Conservation (phyloP, 2,329 filamentous ascomycete species). For the Graphilbum ipis-grandicollis region DNA sequence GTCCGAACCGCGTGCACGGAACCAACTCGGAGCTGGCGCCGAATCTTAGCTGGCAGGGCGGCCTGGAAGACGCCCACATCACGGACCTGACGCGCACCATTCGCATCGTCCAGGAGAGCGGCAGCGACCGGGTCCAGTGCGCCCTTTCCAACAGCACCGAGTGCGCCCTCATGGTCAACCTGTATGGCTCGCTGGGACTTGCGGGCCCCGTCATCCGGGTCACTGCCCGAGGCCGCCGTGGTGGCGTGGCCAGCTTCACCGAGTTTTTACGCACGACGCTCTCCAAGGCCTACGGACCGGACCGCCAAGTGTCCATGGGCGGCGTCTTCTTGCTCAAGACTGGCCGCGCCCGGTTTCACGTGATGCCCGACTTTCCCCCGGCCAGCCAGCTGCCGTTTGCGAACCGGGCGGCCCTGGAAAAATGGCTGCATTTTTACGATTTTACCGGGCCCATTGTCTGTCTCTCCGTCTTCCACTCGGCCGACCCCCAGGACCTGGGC, state of each 20-base stretch:
- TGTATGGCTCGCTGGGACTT: constrained; percentile 19
- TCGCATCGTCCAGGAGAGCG: constrained; percentile 9
- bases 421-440: constrained; percentile 23
- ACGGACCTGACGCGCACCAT: constrained; percentile 11
- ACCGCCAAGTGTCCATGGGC: constrained; percentile 18
- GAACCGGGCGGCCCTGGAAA: constrained; percentile 13
- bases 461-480: constrained; percentile 23
- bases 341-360: constrained; percentile 20
- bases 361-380: constrained; percentile 26
- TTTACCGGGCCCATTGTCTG: constrained; percentile 20
- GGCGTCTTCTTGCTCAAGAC: constrained; percentile 22
- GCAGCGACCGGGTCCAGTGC: constrained; percentile 9
- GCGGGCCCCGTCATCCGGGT: constrained; percentile 19
- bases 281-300: constrained; percentile 14
- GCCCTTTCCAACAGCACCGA: constrained; percentile 7
- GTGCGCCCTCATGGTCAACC: constrained; percentile 24
- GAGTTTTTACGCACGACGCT: constrained; percentile 16
- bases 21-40: constrained; percentile 24
- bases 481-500: constrained; percentile 18
- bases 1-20: constrained; percentile 22
- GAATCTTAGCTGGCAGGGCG: constrained; percentile 16
- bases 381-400: constrained; percentile 12
- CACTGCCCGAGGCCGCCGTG: constrained; percentile 14
- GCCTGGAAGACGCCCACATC: constrained; percentile 7
- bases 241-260: constrained; percentile 15